Evolutionary conservation across 352 stramenopile genomes (phyloP).

Genomic region (Pythium angustatum): DNA sequence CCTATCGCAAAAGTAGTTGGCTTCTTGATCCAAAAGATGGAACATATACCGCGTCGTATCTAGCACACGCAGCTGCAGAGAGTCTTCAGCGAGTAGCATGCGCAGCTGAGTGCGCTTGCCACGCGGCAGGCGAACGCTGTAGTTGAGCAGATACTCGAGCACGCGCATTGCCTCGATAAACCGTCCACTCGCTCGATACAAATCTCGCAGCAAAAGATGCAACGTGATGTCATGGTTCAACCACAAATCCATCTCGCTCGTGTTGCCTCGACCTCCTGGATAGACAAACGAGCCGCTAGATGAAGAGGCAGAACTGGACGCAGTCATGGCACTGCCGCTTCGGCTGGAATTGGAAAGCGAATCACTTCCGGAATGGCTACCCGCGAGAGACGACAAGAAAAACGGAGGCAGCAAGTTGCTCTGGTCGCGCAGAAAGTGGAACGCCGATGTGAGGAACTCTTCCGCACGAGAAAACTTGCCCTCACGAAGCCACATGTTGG

Average conservation of each 20-base stretch:
- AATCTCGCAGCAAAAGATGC: conserved; percentile 76
- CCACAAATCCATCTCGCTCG: conserved; percentile 75
- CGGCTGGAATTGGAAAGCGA: conserved; percentile 42
- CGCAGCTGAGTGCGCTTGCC: conserved; percentile 78
- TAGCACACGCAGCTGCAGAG: conserved; percentile 70
- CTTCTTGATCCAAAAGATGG: conserved; percentile 69
- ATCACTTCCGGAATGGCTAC: conserved; percentile 43
- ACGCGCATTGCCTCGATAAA: conserved; percentile 79
- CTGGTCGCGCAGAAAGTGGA: conserved; percentile 70
- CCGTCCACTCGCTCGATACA: conserved; percentile 79
- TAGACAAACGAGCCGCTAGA: conserved; percentile 62
- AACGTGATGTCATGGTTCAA: conserved; percentile 83
- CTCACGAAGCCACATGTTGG: conserved; percentile 76
- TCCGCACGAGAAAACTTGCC: conserved; percentile 76
- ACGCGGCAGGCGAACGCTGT: conserved; percentile 65
- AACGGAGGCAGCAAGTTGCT: conserved; percentile 65
- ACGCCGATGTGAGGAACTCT: conserved; percentile 60
- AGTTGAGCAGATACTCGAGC: conserved; percentile 76
- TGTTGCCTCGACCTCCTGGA: conserved; percentile 47
- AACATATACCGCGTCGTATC: conserved; percentile 80
- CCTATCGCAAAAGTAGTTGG: conserved; percentile 70
- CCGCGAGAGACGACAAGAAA: conserved; percentile 53
- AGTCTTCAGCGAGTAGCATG: conserved; percentile 80
- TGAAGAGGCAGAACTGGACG: conserved; percentile 68
- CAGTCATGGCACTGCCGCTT: conserved; percentile 71